phyloP scores from a whole-genome alignment of 495 filamentous ascomycete species.

The Penicillium subrubescens region DNA sequence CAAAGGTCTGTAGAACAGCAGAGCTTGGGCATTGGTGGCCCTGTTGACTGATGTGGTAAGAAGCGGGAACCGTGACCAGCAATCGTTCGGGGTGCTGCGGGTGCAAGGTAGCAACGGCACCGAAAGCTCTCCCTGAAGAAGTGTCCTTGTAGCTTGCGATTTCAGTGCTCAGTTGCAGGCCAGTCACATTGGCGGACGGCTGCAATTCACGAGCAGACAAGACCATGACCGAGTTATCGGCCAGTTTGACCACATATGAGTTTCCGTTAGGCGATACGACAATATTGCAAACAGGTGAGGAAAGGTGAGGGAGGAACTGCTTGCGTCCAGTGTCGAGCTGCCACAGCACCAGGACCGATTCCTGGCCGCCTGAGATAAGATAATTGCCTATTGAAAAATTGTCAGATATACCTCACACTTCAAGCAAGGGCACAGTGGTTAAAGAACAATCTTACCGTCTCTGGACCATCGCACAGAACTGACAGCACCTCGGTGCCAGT shows the following conservation, averaged over 20 bases:
- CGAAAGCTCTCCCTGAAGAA: slow-evolving; percentile 23
- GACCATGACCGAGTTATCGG: slow-evolving; percentile 87
- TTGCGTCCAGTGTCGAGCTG: slow-evolving; percentile 83
- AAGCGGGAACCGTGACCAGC: slow-evolving; percentile 61
- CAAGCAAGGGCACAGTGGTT: not conserved
- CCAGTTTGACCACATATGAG: slow-evolving; percentile 78
- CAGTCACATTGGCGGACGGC: slow-evolving; percentile 77
- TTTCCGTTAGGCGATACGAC: slow-evolving; percentile 77
- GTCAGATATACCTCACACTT: slow-evolving; percentile 3
- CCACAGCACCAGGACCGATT: slow-evolving; percentile 93
- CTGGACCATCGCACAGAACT: slow-evolving; percentile 81
- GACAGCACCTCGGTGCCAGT: slow-evolving; percentile 90
- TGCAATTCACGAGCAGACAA: slow-evolving; percentile 85
- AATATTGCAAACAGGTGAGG: slow-evolving; percentile 77
- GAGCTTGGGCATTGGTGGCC: slow-evolving; percentile 34
- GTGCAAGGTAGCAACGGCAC: slow-evolving; percentile 44
- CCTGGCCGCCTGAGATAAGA: slow-evolving; percentile 86
- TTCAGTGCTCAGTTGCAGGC: slow-evolving; percentile 64
- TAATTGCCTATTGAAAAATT: slow-evolving; percentile 73
- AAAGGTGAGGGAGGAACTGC: slow-evolving; percentile 85
- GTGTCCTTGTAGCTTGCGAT: slow-evolving; percentile 14
- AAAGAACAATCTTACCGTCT: slow-evolving; percentile 67
- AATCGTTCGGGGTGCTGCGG: slow-evolving; percentile 59
- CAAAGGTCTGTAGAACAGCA: slow-evolving; percentile 78
- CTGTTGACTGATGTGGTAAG: slow-evolving; percentile 39